Conservation (phyloP, 176 grass and related monocot genomes). For the Oryza glaberrima region DNA sequence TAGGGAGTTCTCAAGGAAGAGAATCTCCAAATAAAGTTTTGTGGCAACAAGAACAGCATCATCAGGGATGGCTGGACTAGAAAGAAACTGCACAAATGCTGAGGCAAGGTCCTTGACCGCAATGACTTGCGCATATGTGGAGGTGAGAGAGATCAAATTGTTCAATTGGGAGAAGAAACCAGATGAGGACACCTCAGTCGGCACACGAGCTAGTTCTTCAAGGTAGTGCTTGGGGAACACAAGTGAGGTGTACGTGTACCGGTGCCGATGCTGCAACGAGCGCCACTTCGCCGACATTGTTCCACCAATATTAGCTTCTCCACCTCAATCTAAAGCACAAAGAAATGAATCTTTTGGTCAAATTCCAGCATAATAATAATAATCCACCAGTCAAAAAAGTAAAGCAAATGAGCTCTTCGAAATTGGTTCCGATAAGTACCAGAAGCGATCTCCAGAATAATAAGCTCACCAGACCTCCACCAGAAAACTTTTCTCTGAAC, state of each 20-base stretch:
- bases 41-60: constrained; percentile 43
- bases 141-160: constrained; percentile 69
- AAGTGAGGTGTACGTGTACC: constrained; percentile 88
- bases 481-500: no score
- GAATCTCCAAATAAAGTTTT: constrained; percentile 82
- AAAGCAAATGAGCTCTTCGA: no score
- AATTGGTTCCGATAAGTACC: no score
- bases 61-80: constrained; percentile 42
- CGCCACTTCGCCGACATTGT: constrained; percentile 92
- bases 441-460: no score
- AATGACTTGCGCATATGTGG: constrained; percentile 76
- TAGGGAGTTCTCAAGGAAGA: constrained; percentile 87
- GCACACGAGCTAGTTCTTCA: constrained; percentile 55
- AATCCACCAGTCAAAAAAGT: background rate
- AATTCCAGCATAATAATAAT: background rate
- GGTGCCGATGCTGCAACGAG: constrained; percentile 82
- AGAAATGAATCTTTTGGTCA: background rate
- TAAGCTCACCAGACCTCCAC: no score
- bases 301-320: constrained; percentile 15
- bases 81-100: constrained; percentile 67
- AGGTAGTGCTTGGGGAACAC: constrained; percentile 73
- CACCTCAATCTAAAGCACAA: constrained; percentile 31
- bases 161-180: constrained; percentile 73
- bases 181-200: constrained; percentile 34
- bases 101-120: constrained; percentile 73